Conservation (phyloP, 2,329 filamentous ascomycete species). For the Cytospora leucostoma region DNA sequence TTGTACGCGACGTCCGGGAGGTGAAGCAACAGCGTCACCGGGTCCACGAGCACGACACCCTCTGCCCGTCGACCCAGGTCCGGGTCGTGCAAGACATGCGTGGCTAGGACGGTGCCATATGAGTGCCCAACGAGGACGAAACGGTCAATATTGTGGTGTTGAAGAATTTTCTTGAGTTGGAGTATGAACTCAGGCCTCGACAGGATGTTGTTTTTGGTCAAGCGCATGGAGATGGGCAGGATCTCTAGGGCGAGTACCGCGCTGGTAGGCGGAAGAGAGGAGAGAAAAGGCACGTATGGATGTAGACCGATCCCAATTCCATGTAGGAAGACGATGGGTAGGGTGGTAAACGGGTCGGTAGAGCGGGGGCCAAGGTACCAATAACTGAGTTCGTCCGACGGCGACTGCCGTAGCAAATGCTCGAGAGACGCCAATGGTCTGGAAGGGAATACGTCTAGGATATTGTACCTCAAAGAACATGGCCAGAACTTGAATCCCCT, state of each 20-base stretch:
- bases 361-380: constrained; percentile 19
- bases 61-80: constrained; percentile 52
- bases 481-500: constrained; percentile 56
- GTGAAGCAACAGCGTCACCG: constrained; percentile 68
- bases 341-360: constrained; percentile 13
- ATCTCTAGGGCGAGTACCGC: constrained; percentile 28
- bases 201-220: constrained; percentile 44
- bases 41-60: constrained; percentile 55
- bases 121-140: constrained; percentile 64
- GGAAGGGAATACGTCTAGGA: constrained; percentile 54
- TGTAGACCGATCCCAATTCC: constrained; percentile 29
- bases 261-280: constrained; percentile 24
- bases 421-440: constrained; percentile 47
- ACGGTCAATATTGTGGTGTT: constrained; percentile 56
- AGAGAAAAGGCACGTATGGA: constrained; percentile 26
- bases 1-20: constrained; percentile 72
- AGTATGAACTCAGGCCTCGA: constrained; percentile 53
- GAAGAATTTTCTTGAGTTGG: constrained; percentile 59
- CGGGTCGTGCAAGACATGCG: constrained; percentile 59
- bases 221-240: constrained; percentile 29
- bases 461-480: constrained; percentile 36
- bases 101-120: constrained; percentile 65
- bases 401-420: constrained; percentile 1
- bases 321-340: constrained; percentile 29
- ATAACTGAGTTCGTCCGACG: constrained; percentile 27